Evolutionary conservation across 306 rosid species (phyloP).

Genomic region (Corylus heterophylla): DNA sequence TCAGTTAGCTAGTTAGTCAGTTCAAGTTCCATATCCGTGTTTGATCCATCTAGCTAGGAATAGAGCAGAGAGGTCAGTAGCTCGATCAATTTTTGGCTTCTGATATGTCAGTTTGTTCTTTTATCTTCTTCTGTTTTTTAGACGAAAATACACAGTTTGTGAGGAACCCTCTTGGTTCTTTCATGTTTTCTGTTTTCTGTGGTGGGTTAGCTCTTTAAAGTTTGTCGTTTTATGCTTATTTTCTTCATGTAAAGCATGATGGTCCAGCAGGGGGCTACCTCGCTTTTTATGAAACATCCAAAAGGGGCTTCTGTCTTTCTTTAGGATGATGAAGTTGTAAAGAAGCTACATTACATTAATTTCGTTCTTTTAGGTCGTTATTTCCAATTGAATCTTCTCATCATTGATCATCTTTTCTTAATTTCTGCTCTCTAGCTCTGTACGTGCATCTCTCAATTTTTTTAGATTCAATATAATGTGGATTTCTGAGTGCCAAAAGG

Average conservation of each 20-base stretch:
- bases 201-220: constrained; percentile 12
- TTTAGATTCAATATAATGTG: not conserved
- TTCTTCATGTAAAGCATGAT: constrained; percentile 29
- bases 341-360: not conserved
- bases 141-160: not conserved
- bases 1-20: not conserved
- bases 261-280: not conserved
- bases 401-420: too few species aligned
- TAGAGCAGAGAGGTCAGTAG: not conserved
- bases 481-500: not conserved
- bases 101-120: not conserved
- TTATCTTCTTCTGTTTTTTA: not conserved
- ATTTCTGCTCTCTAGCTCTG: too few species aligned
- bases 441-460: not conserved
- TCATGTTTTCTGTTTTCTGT: not conserved
- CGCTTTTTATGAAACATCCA: not conserved
- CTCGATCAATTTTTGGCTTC: not conserved
- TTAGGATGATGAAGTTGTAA: not conserved
- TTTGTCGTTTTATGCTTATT: constrained; percentile 29
- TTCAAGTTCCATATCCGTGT: not conserved
- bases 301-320: constrained; percentile 7
- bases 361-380: not conserved
- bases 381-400: not conserved
- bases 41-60: not conserved
- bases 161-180: constrained; percentile 23